Evolutionary conservation across 2,329 filamentous ascomycete species (phyloP).

Genomic region (Macrophomina tecta): DNA sequence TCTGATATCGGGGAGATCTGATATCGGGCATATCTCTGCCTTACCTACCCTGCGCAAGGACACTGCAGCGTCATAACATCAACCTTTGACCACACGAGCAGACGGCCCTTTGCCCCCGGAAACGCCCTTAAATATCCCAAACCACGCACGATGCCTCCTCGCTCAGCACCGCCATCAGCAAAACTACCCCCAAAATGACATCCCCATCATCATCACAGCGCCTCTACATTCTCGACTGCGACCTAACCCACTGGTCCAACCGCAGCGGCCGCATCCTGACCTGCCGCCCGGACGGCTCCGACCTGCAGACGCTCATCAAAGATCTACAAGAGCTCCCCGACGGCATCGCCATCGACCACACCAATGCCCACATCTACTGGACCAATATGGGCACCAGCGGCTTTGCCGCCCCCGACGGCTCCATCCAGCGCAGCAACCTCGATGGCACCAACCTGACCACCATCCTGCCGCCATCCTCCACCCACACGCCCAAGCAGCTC

Average conservation of each 20-base stretch:
- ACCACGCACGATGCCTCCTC: not conserved
- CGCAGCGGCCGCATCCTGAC: slow-evolving; percentile 31
- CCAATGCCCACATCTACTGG: slow-evolving; percentile 39
- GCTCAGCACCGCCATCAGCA: not conserved
- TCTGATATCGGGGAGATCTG: slow-evolving; percentile 22
- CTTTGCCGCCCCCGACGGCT: slow-evolving; percentile 46
- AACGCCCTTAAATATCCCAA: not conserved
- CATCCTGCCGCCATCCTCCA: slow-evolving; percentile 51
- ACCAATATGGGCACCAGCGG: slow-evolving; percentile 34
- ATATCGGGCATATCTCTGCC: slow-evolving; percentile 12
- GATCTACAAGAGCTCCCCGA: slow-evolving; percentile 36
- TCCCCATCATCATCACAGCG: not conserved
- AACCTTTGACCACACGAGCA: not conserved
- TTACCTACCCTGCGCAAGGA: not conserved
- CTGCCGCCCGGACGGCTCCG: slow-evolving; percentile 29
- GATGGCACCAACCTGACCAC: slow-evolving; percentile 55
- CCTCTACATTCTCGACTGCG: slow-evolving; percentile 30
- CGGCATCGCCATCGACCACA: slow-evolving; percentile 39
- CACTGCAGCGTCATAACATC: not conserved
- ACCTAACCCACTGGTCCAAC: slow-evolving; percentile 20
- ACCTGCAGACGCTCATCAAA: slow-evolving; percentile 26
- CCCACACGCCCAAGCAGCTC: slow-evolving; percentile 59
- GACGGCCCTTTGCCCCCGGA: not conserved
- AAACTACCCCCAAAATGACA: not conserved
- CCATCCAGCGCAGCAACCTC: slow-evolving; percentile 53